Evolutionary conservation across 345 rosid genomes (phyloP), one percentile per base, ranked within the genome.

Genomic region (Abelmoschus esculentus): DNA sequence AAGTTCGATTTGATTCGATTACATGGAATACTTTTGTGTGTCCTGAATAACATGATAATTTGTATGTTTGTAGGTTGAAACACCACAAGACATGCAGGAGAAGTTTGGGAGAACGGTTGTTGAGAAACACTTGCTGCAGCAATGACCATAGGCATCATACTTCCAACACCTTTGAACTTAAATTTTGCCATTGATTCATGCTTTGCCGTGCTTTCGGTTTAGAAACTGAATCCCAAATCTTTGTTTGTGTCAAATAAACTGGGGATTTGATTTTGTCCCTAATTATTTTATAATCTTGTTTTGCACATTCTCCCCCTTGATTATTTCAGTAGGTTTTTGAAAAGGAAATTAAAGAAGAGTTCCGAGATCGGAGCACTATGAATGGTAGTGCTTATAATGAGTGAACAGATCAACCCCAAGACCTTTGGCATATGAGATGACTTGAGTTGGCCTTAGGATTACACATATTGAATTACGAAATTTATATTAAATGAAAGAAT

Each of bases 101-200:
- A 93, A 89, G 84, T 85, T 93, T 70, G 98, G 98, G 50, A 84
- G 98, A 71, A 86, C 96, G 0, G 98, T 93, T 7, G 96, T 93
- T 4, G 97, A 93, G 83, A 87, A 87, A 74, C 84, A 86, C 80
- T 79, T 93, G 73, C 81, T 93, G 53, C 84, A 79, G 80, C 32
- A 31, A 31, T 77, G 19, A 15, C 47, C n/a, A 28, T 32, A 26
- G 19, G 57, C 58, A 50, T 13, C 44, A 8, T 50, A 31, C 44
- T 50, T n/a, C 8, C 55, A 50, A 54, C 11, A 29, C 28, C 32
- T 36, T 29, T 67, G 19, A n/a, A 5, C 44, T 12, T 12, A 19
- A 55, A 55, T 62, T 44, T 66, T 72, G 44, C 13, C 59, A 54
- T 54, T 54, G 59, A 15, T 44, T 26, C 15, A 22, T 65, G 19